Evolutionary conservation across 306 rosid genomes (phyloP).

Genomic region (Castanospermum australe): DNA sequence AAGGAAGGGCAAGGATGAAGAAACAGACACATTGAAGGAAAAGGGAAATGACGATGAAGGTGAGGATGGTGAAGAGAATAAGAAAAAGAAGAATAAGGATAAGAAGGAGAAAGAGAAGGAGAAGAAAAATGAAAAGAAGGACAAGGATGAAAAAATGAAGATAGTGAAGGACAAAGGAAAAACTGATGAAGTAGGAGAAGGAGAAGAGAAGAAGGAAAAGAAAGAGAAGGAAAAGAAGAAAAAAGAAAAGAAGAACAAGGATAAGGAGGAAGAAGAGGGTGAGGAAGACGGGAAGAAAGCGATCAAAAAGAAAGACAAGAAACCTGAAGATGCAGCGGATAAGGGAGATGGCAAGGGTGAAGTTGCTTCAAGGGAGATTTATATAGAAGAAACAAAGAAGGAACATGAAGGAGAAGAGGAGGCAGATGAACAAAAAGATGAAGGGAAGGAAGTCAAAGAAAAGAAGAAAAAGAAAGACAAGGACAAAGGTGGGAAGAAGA

Average conservation of each 20-base stretch:
- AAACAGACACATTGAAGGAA: not conserved
- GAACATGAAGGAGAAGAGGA: conserved; percentile 14
- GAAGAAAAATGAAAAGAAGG: conserved; percentile 7
- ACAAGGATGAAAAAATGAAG: not conserved
- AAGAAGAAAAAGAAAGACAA: conserved; percentile 38
- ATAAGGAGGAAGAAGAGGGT: not conserved
- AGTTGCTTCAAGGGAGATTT: conserved; percentile 31
- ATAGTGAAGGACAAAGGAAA: not conserved
- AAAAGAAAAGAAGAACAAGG: not conserved
- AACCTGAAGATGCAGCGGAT: not conserved
- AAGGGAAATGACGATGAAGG: not conserved
- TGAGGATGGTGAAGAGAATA: not conserved
- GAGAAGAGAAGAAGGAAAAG: not conserved
- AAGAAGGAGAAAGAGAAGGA: not conserved
- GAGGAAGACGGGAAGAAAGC: not conserved
- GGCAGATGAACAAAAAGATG: conserved; percentile 7
- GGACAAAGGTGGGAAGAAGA: conserved; percentile 53
- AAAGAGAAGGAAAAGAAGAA: not conserved
- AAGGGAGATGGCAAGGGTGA: conserved; percentile 13
- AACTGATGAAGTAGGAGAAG: not conserved
- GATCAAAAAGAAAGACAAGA: not conserved
- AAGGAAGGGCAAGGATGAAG: not conserved
- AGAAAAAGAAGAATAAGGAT: not conserved
- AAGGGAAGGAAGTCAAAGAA: conserved; percentile 26
- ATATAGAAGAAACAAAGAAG: conserved; percentile 24